Percentiles rank a stretch among this genome's conserved stretches.
Conservation (phyloP, 148 eudicot genomes). For the Arctostaphylos glauca region DNA sequence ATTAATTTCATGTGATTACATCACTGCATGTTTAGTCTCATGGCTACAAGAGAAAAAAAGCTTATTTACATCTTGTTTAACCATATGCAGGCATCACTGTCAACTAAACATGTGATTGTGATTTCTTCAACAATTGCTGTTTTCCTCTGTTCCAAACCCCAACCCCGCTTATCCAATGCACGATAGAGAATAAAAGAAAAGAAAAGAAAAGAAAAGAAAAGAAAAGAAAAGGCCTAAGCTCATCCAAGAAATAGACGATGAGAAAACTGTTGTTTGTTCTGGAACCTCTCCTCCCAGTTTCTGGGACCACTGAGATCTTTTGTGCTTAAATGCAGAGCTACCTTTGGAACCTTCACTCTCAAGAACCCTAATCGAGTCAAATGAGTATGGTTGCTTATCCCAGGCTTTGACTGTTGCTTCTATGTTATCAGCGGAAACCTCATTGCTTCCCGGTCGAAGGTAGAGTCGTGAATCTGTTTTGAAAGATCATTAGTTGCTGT, state of each 20-base stretch:
- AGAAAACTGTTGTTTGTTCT: neutral
- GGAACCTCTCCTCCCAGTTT: neutral
- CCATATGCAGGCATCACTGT: neutral
- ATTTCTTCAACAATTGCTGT: no score
- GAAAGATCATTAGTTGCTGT: neutral
- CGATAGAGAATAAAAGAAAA: no score
- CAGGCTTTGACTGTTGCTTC: constrained; percentile 96
- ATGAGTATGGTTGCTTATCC: constrained; percentile 74
- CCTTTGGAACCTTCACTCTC: constrained; percentile 97
- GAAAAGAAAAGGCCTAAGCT: neutral
- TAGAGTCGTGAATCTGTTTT: constrained; percentile 21
- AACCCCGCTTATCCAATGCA: neutral
- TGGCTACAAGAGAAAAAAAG: neutral
- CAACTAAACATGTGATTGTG: no score
- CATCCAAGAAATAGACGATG: neutral
- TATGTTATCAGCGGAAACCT: constrained; percentile 90
- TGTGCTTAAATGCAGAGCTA: constrained; percentile 52
- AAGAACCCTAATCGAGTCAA: constrained; percentile 89
- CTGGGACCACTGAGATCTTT: constrained; percentile 1
- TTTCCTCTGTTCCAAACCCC: no score
- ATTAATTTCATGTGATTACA: neutral
- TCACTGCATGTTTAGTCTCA: neutral
- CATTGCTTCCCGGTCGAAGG: constrained; percentile 79
- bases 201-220: neutral
- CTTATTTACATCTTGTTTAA: neutral